Conservation (phyloP, 2,329 filamentous ascomycete species). For the Pyrenophora tritici-repentis region DNA sequence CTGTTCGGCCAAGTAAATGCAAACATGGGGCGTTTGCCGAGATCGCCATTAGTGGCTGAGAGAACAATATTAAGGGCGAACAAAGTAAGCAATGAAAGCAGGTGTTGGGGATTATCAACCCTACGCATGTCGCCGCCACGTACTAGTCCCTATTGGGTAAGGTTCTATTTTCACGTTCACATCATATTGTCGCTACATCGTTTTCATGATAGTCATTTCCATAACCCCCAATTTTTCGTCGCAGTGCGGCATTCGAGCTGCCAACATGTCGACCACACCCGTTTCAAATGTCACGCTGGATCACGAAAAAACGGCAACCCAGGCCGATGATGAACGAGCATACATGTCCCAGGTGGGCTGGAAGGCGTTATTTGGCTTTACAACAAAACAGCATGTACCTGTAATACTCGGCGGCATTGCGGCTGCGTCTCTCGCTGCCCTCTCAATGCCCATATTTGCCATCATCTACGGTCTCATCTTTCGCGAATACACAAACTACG, state of each 20-base stretch:
- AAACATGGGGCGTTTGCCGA: not conserved
- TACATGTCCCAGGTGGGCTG: conserved; percentile 45
- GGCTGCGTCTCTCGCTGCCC: conserved; percentile 64
- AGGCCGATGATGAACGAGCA: conserved; percentile 27
- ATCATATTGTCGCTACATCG: conserved; percentile 3
- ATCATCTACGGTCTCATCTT: conserved; percentile 78
- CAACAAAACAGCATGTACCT: conserved; percentile 62
- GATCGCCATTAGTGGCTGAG: conserved; percentile 12
- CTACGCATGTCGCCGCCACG: conserved; percentile 1
- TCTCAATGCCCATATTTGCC: conserved; percentile 67
- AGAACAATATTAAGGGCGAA: conserved; percentile 45
- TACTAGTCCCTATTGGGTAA: conserved; percentile 26
- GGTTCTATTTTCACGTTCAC: conserved; percentile 19
- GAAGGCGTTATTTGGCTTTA: conserved; percentile 73
- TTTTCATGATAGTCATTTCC: conserved; percentile 5
- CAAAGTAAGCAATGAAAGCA: conserved; percentile 27
- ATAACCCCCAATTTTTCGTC: not conserved
- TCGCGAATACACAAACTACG: conserved; percentile 69
- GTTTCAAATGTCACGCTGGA: conserved; percentile 16
- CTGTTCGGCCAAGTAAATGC: not conserved
- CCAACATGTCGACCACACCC: conserved; percentile 21
- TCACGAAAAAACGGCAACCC: conserved; percentile 15
- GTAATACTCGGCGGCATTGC: conserved; percentile 61
- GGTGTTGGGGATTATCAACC: conserved; percentile 3
- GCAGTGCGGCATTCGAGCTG: not conserved